A percentile compares a stretch with the other conserved stretches of the same genome.
These are phyloP conservation scores for Corchorus capsularis DNA, from an alignment of 345 rosid species.

Conservation along the genomic window DNA sequence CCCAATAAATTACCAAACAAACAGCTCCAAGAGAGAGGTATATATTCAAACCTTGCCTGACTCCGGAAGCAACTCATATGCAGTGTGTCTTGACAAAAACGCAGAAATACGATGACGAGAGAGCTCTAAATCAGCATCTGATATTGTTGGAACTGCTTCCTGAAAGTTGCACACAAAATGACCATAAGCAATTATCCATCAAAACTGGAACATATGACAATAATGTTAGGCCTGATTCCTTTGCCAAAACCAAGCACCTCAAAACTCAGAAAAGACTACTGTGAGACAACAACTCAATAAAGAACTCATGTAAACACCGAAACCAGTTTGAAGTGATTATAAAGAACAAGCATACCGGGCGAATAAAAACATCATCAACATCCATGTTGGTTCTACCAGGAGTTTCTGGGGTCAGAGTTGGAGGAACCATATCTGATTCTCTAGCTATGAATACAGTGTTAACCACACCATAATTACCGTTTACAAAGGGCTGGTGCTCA, in stretches of 20 bases:
- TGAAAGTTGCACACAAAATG: background rate
- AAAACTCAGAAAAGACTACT: background rate
- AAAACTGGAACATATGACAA: background rate
- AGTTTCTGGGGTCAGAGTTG: conserved; percentile 39
- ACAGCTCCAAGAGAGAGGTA: conserved; percentile 36
- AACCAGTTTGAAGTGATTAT: background rate
- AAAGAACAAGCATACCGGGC: conserved; percentile 41
- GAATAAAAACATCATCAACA: conserved; percentile 60
- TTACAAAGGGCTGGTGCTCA: conserved; percentile 64
- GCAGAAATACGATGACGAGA: conserved; percentile 71
- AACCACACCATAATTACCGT: conserved; percentile 62
- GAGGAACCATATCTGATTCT: conserved; percentile 45
- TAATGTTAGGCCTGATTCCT: background rate
- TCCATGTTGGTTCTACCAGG: conserved; percentile 69
- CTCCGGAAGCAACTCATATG: conserved; percentile 94
- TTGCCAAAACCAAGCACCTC: background rate
- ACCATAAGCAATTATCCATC: conserved; percentile 1
- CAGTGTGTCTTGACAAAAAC: conserved; percentile 75
- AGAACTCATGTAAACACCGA: background rate
- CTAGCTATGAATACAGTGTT: conserved; percentile 61
- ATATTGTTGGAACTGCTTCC: conserved; percentile 46
- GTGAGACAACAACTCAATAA: background rate
- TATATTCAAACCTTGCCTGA: conserved; percentile 90
- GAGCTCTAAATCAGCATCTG: conserved; percentile 68
- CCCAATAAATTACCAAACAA: conserved; percentile 16